These are phyloP conservation scores for Penicillium crystallinum DNA, from an alignment of 495 filamentous ascomycete genomes.

Conservation along the genomic window DNA sequence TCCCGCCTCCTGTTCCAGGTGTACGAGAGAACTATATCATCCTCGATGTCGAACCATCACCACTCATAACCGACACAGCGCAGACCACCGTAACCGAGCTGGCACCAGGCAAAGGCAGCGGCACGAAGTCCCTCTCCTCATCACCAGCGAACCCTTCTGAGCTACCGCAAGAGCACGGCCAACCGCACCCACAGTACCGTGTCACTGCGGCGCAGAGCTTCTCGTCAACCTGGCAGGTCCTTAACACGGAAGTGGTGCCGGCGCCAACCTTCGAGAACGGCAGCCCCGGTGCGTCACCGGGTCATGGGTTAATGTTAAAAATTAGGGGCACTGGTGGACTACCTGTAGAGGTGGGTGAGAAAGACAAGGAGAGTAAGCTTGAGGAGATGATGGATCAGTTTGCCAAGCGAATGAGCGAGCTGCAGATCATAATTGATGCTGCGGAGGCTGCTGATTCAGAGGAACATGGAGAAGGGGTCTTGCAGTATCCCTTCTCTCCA, in stretches of 20 bases:
- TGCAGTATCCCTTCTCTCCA: not conserved
- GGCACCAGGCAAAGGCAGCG: conserved; percentile 3
- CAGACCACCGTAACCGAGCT: not conserved
- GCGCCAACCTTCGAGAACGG: conserved; percentile 58
- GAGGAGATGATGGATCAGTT: conserved; percentile 62
- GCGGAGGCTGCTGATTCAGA: conserved; percentile 8
- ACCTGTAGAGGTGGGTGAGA: conserved; percentile 23
- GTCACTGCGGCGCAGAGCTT: conserved; percentile 48
- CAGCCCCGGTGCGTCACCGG: conserved; percentile 22
- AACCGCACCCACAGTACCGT: conserved; percentile 23
- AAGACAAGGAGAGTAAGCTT: conserved; percentile 31
- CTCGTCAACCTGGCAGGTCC: conserved; percentile 49
- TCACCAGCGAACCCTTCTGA: conserved; percentile 11
- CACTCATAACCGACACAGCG: not conserved
- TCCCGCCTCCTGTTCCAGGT: conserved; percentile 38
- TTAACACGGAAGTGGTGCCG: conserved; percentile 40
- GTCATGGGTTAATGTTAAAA: conserved; percentile 57
- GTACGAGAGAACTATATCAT: conserved; percentile 41
- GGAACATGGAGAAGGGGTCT: not conserved
- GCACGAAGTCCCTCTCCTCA: conserved; percentile 16
- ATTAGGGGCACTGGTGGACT: conserved; percentile 53
- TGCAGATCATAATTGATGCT: conserved; percentile 42
- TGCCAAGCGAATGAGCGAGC: conserved; percentile 55
- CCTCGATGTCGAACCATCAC: conserved; percentile 35
- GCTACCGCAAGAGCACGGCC: conserved; percentile 27